phyloP scores from a whole-genome alignment of 129 eudicot genomes.

The Arctium lappa region DNA sequence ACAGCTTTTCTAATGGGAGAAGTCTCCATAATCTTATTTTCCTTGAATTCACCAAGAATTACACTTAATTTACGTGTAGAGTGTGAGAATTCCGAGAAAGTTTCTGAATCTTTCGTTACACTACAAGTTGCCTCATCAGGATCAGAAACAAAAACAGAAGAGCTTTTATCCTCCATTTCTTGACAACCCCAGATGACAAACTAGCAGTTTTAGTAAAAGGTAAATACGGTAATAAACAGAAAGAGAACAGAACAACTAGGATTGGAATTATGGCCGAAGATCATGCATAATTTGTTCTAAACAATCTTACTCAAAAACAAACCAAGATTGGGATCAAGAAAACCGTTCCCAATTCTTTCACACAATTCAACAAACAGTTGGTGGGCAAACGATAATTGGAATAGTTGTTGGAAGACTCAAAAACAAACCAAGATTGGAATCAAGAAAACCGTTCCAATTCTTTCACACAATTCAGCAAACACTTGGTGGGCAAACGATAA shows the following conservation, averaged over 20 bases:
- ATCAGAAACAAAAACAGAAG: slow-evolving; percentile 28
- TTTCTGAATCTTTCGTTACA: slow-evolving; percentile 33
- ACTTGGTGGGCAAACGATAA: background rate
- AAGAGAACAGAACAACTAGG: background rate
- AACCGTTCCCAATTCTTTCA: no score
- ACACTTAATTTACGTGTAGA: slow-evolving; percentile 55
- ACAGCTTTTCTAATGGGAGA: slow-evolving; percentile 64
- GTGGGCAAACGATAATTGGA: background rate
- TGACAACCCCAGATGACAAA: slow-evolving; percentile 17
- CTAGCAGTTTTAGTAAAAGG: background rate
- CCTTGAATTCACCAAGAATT: slow-evolving; percentile 52
- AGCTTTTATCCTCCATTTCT: slow-evolving; percentile 30
- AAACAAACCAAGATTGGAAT: no score
- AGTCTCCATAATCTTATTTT: slow-evolving; percentile 42
- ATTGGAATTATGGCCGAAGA: slow-evolving; percentile 7
- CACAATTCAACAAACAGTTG: no score
- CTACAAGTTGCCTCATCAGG: slow-evolving; percentile 39
- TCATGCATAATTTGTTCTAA: slow-evolving; percentile 6
- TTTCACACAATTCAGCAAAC: no score
- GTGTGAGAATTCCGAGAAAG: slow-evolving; percentile 39
- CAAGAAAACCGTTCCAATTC: no score
- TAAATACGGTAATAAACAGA: background rate
- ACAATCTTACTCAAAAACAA: background rate
- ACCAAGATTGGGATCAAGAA: no score
- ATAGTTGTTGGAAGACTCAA: background rate